Evolutionary conservation across 2,329 filamentous ascomycete genomes (phyloP).

Genomic region (Colletotrichum siamense): DNA sequence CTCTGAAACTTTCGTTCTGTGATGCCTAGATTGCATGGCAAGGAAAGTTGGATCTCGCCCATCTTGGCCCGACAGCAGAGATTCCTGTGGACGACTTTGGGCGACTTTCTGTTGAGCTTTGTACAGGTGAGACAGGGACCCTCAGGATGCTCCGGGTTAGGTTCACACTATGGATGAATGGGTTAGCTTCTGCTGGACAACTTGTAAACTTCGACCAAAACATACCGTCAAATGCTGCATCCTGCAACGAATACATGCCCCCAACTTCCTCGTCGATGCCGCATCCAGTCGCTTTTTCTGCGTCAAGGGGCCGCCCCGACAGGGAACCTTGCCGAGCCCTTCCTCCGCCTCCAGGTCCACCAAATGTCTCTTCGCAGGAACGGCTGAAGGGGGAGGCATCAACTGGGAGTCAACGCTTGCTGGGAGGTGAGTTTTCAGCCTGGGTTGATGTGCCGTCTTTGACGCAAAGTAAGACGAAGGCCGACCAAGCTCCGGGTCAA

Average conservation of each 20-base stretch:
- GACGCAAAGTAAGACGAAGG: neutral
- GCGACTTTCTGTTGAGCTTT: constrained; percentile 41
- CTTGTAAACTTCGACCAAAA: neutral
- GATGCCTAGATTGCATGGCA: constrained; percentile 40
- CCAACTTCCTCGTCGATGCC: constrained; percentile 37
- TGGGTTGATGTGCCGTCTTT: neutral
- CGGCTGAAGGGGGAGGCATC: neutral
- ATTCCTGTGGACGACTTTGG: constrained; percentile 52
- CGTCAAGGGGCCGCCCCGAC: neutral
- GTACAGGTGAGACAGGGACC: constrained; percentile 46
- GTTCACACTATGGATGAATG: constrained; percentile 37
- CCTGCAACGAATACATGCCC: constrained; percentile 50
- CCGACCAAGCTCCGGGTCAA: neutral
- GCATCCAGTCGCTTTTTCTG: constrained; percentile 33
- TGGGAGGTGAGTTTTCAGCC: neutral
- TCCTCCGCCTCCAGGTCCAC: neutral
- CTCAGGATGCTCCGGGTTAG: constrained; percentile 33
- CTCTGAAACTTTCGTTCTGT: constrained; percentile 46
- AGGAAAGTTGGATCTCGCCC: constrained; percentile 41
- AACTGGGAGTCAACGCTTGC: neutral
- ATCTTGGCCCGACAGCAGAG: constrained; percentile 51
- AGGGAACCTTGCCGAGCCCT: neutral
- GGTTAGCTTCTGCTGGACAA: neutral
- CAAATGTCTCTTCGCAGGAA: neutral
- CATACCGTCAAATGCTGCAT: constrained; percentile 50